Evolutionary conservation across 768 basidiomycete species (phyloP), one percentile per base, ranked within the genome.

Genomic region (Harrya chromipes): DNA sequence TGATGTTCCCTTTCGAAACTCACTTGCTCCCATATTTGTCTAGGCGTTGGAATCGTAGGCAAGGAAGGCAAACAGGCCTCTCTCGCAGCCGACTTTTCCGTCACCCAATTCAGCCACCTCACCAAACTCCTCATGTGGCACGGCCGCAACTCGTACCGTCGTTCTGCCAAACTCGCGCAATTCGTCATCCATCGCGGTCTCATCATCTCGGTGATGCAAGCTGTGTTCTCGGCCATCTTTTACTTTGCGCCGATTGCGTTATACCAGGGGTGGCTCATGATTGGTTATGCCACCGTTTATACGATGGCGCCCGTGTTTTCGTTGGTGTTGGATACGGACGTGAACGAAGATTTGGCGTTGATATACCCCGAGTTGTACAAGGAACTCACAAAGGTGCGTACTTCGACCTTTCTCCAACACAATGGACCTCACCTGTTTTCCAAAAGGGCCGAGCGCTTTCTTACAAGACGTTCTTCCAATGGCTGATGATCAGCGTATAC

Each of bases 271-370:
- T 99, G 94, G 94, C 73, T 99, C 47, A 87, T 97, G 85, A 91
- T 88, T 26, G 95, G 97, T 12, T 97, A 97, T 67, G 94, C 93
- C 17, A 95, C 94, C 7, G 75, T 94, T 13, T 95, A 98, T 63
- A 98, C 95, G 6, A 98, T 98, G 94, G 92, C 92, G 0, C 97
- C 95, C 1, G 94, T 97, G 13, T 98, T 97, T 71, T 98, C 97
- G 37, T 77, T 98, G 47, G 97, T 99, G 8, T 75, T 98, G 48
- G 97, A 99, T 69, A 80, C 84, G 34, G 97, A 99, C 65, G 90
- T 99, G 46, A 98, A 84, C 65, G 93, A 97, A 67, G 93, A 97
- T 70, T 69, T 98, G 49, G 94, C 97, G 0, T 72, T 98, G 57
- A 75, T 97, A 49, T 99, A 98, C 70, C 97, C 97, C 0, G 97